Evolutionary conservation across 2,329 filamentous ascomycete genomes (phyloP), one percentile per base, ranked within the genome.

Genomic region (Colletotrichum tamarilloi): DNA sequence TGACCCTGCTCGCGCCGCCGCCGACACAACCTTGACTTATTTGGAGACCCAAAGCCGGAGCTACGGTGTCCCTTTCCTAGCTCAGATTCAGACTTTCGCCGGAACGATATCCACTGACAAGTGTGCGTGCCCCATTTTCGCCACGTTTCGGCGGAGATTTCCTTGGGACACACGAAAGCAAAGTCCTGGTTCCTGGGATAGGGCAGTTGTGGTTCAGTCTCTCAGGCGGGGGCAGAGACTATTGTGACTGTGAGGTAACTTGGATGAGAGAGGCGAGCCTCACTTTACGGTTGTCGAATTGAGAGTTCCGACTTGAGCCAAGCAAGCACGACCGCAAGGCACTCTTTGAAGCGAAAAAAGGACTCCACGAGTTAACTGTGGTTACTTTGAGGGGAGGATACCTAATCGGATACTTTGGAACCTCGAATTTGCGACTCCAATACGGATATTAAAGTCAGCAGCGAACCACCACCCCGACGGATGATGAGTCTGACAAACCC

Each of bases 401-500:
- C 57, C 52, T 24, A 30, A 49, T n/a, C 42, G 65, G 52, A 49
- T 30, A 58, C 14, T 38, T 42, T 68, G 58, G 58, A 19, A 62
- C 49, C 38, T 63, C 58, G 9, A 72, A 63, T 38, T 63, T 22
- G 60, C 57, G 57, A 53, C 35, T 58, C 11, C 38, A 26, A 55
- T 53, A 63, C 65, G 58, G 30, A 58, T n/a, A 68, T 67, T 28
- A 58, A n/a, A 68, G 58, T 58, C 53, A 66, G 63, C 68, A 60
- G 59, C 69, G 69, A 30, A 35, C 46, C 38, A 35, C 46, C 38
- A 32, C 67, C n/a, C 52, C 59, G 55, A 46, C 35, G 30, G 55
- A 74, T 73, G 49, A 90, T 89, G 88, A 88, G 84, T 83, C 82
- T 86, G 82, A 89, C 86, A 67, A 89, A 89, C 80, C 87, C 87